These are phyloP conservation scores for Lichtheimia corymbifera DNA, from an alignment of 371 early-diverging fungal species.

Conservation along the genomic window DNA sequence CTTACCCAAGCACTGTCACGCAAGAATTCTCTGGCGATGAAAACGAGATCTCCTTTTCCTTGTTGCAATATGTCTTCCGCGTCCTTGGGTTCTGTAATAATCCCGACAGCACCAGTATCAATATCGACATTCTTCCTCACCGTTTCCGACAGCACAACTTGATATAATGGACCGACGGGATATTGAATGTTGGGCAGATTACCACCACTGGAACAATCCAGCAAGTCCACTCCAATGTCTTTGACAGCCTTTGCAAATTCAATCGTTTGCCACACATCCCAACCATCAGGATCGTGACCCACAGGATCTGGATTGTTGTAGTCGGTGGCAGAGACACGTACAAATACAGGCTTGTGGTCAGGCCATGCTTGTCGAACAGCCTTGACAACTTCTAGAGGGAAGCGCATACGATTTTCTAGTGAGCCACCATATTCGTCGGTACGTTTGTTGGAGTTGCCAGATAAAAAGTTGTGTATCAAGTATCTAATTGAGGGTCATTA, in stretches of 20 bases:
- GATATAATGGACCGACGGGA: constrained; percentile 59
- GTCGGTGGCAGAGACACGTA: constrained; percentile 78
- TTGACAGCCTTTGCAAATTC: constrained; percentile 56
- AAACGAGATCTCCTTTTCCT: constrained; percentile 74
- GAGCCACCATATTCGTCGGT: constrained; percentile 85
- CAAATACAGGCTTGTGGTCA: constrained; percentile 74
- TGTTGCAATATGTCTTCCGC: constrained; percentile 70
- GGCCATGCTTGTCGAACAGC: constrained; percentile 76
- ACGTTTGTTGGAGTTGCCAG: constrained; percentile 79
- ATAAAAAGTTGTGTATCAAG: constrained; percentile 77
- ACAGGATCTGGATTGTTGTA: constrained; percentile 40
- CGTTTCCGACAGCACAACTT: constrained; percentile 69
- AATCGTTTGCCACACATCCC: constrained; percentile 70
- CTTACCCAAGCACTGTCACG: constrained; percentile 43
- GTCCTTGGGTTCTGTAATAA: constrained; percentile 64
- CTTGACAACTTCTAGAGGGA: constrained; percentile 64
- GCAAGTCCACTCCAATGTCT: constrained; percentile 71
- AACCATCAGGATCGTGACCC: constrained; percentile 36
- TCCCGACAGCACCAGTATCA: constrained; percentile 73
- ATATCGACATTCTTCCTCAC: constrained; percentile 63
- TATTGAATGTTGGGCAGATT: constrained; percentile 54
- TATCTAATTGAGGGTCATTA: constrained; percentile 59
- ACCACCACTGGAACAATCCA: constrained; percentile 77
- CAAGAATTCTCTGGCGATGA: constrained; percentile 76
- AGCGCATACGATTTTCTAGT: constrained; percentile 76